phyloP scores from a whole-genome alignment of 1,139 yeast genomes.

The Casaregolazyma lundiana region DNA sequence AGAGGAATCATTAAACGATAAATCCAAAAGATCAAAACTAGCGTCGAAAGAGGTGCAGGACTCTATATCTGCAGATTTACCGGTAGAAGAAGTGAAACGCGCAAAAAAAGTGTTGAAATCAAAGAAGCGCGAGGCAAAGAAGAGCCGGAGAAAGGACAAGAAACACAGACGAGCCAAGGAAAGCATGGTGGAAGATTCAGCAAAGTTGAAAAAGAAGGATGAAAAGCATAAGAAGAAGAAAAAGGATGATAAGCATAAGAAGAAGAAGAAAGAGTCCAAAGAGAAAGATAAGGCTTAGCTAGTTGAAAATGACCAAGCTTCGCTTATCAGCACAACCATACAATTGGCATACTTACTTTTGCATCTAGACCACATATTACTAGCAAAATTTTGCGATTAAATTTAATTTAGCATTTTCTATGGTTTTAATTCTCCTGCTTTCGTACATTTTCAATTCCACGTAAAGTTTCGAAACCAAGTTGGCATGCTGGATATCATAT shows the following conservation, averaged over 20 bases:
- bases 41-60: slow-evolving; percentile 27
- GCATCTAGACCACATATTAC: background rate
- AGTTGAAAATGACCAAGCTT: no score
- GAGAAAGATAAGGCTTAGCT: background rate
- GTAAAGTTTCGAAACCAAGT: no score
- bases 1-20: slow-evolving; percentile 34
- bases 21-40: slow-evolving; percentile 27
- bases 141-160: slow-evolving; percentile 1
- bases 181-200: slow-evolving; percentile 8
- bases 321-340: no score
- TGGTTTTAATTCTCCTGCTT: no score
- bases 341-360: background rate
- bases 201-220: slow-evolving; percentile 11
- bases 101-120: slow-evolving; percentile 22
- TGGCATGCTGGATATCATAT: no score
- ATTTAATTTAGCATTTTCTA: background rate
- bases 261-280: background rate
- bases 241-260: slow-evolving; percentile 1
- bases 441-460: no score
- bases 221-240: slow-evolving; percentile 9
- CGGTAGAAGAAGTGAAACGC: slow-evolving; percentile 14
- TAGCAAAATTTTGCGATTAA: background rate
- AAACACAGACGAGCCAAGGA: slow-evolving; percentile 8
- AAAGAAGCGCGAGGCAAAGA: slow-evolving; percentile 17
- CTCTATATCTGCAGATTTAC: slow-evolving; percentile 22